Evolutionary conservation across 2,329 filamentous ascomycete species (phyloP).

Genomic region (Sporothrix phasma): DNA sequence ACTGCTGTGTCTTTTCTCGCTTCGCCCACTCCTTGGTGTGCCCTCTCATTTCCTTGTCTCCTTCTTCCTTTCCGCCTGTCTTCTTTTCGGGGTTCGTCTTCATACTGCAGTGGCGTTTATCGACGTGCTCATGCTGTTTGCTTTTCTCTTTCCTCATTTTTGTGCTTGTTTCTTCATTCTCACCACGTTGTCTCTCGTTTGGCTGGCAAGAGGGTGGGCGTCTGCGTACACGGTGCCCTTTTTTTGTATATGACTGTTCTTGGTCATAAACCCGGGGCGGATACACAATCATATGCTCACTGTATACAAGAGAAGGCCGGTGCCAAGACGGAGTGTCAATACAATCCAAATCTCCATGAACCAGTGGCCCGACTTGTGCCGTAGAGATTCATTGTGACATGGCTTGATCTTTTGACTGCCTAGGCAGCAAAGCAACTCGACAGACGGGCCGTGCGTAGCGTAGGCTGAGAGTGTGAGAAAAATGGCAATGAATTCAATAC

Average conservation of each 20-base stretch:
- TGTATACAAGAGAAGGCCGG: neutral
- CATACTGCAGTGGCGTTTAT: neutral
- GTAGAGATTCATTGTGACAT: too few species aligned
- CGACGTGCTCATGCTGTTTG: neutral
- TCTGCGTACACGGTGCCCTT: neutral
- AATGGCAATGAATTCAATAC: neutral
- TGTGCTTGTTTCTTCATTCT: neutral
- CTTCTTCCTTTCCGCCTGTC: neutral
- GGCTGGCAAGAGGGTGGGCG: neutral
- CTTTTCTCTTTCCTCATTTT: neutral
- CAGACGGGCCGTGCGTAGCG: neutral
- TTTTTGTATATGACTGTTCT: neutral
- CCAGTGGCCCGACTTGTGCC: too few species aligned
- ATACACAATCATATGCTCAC: neutral
- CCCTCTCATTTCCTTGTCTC: neutral
- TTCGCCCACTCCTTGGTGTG: neutral
- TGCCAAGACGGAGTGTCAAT: neutral
- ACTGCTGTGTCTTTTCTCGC: neutral
- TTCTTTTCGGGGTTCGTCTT: neutral
- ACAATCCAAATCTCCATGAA: neutral
- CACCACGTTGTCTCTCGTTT: neutral
- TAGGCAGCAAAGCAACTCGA: neutral
- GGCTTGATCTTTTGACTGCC: too few species aligned
- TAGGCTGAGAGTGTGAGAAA: too few species aligned
- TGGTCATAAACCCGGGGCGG: neutral